Base-by-base conservation (phyloP, 768 basidiomycete genomes). In the Boletus edulis region DNA sequence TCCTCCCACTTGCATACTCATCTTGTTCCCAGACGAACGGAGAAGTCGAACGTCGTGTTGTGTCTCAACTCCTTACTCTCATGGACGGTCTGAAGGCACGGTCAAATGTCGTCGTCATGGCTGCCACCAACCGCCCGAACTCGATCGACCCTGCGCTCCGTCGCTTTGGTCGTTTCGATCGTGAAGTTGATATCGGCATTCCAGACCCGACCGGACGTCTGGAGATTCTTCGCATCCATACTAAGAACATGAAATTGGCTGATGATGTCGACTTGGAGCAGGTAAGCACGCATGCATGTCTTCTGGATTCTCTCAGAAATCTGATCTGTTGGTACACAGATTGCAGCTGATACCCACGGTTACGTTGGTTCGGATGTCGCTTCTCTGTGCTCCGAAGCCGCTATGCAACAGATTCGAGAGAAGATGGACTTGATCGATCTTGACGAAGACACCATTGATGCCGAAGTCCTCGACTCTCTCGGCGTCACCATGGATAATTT, bases 401-500 rank as follows among this genome's bases (percentile, higher is more conserved):
- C 97, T 44, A 99, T 99, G 97, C 97, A 99, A 78, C 97, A 99
- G 72, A 99, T 99, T 60, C 91, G 97, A 71, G 97, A 99, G 77
- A 99, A 99, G 85, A 98, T 99, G 96, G 95, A 98, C 63, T 76
- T 94, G 62, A 94, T 96, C 60, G 94, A 95, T 71, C 82, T 96
- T 31, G 93, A 94, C 59, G 92, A 96, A 73, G 97, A 99, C 68
- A 98, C 96, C 47, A 99, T 99, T 67, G 97, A 99, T 66, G 97
- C 97, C 9, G 97, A 99, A 74, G 96, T 99, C 3, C 89, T 99
- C 51, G 97, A 99, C 74, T 91, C 95, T 7, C 90, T 99, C 47
- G 97, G 97, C 61, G 95, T 99, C 62, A 99, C 97, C 29, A 98
- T 98, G 96, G 97, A 99, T 68, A 98, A 98, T 81, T 98, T 98